phyloP scores from a whole-genome alignment of 495 filamentous ascomycete genomes.

The Geoglossum glabrum region DNA sequence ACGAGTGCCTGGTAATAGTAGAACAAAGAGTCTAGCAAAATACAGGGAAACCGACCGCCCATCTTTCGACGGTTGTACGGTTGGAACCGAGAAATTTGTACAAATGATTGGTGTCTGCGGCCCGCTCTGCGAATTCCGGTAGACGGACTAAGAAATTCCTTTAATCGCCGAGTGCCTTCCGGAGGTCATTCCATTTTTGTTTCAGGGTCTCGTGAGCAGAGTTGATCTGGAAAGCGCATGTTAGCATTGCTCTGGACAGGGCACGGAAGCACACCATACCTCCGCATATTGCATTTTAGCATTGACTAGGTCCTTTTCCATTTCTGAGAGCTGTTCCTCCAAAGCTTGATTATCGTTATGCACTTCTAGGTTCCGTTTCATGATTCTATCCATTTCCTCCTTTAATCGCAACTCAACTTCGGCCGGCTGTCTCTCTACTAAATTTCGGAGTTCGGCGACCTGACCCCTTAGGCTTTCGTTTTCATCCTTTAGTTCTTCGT shows the following conservation, averaged over 20 bases:
- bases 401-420: conserved; percentile 72
- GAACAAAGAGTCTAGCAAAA: not conserved
- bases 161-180: conserved; percentile 35
- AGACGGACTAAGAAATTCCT: not conserved
- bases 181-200: conserved; percentile 67
- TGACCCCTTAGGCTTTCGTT: conserved; percentile 72
- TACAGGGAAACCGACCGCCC: not conserved
- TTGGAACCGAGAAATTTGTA: not conserved
- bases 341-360: conserved; percentile 80
- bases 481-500: conserved; percentile 68
- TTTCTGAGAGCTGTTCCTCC: conserved; percentile 79
- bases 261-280: conserved; percentile 31
- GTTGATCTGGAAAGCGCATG: conserved; percentile 34
- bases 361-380: conserved; percentile 81
- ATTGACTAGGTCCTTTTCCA: conserved; percentile 83
- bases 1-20: not conserved
- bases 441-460: conserved; percentile 57
- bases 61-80: not conserved
- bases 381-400: conserved; percentile 76
- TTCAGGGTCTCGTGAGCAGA: conserved; percentile 53
- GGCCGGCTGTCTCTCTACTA: conserved; percentile 73
- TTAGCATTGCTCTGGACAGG: not conserved
- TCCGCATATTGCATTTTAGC: conserved; percentile 92
- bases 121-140: not conserved
- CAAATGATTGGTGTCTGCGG: conserved; percentile 8